Conservation (phyloP, 768 basidiomycete species). For the Zangia roseola region DNA sequence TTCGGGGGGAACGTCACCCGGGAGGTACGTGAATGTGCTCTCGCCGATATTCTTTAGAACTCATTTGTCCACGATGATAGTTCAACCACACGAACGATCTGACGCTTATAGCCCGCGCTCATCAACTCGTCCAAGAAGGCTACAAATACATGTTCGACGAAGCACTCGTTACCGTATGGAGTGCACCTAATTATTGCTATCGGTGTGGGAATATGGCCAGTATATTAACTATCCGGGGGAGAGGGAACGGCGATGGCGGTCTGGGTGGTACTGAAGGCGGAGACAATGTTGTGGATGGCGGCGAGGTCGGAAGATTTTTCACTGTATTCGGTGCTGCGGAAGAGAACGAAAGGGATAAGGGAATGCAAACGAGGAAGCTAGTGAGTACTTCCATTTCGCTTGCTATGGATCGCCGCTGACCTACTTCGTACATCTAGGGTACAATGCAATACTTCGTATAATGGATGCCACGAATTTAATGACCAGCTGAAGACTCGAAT, state of each 20-base stretch:
- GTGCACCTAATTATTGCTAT: conserved; percentile 86
- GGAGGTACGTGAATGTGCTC: conserved; percentile 50
- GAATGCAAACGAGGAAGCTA: conserved; percentile 70
- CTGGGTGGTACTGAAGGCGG: conserved; percentile 7
- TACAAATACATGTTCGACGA: conserved; percentile 97
- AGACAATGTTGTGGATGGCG: conserved; percentile 4
- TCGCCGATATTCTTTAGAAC: neutral
- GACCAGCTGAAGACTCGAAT: neutral
- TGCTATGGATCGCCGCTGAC: neutral
- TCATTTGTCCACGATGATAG: conserved; percentile 36
- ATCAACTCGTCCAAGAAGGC: conserved; percentile 95
- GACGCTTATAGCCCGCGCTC: conserved; percentile 87
- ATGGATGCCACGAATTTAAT: conserved; percentile 13
- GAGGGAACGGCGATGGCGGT: conserved; percentile 38
- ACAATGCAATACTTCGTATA: conserved; percentile 41
- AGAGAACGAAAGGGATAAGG: conserved; percentile 86
- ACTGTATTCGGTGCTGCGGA: conserved; percentile 84
- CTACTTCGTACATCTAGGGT: conserved; percentile 23
- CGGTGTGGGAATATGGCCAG: conserved; percentile 89
- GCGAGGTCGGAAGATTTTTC: conserved; percentile 51
- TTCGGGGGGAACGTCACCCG: conserved; percentile 85
- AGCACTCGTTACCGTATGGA: conserved; percentile 90
- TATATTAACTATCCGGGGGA: conserved; percentile 78
- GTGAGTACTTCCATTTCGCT: conserved; percentile 41
- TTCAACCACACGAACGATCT: conserved; percentile 94